A percentile compares a stretch with the other conserved stretches of the same genome.
Conservation (phyloP, 306 rosid species). For the Glycine tomentella region DNA sequence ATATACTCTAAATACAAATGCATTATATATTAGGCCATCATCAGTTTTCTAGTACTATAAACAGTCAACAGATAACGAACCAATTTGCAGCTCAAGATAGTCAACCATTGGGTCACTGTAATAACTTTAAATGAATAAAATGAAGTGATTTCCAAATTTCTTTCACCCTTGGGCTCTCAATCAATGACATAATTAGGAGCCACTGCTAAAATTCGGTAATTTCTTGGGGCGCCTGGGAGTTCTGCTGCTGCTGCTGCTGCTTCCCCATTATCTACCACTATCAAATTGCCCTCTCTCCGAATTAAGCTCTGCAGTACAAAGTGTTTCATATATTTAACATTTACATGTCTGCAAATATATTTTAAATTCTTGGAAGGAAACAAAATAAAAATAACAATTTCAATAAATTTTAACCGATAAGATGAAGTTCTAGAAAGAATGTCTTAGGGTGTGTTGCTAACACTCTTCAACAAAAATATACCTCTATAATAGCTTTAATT, state of each 20-base stretch:
- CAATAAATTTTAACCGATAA: no score
- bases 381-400: no score
- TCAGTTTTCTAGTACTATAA: constrained; percentile 27
- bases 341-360: not conserved
- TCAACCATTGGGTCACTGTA: not conserved
- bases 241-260: constrained; percentile 61
- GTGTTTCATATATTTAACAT: constrained; percentile 32
- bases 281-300: constrained; percentile 85
- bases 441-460: no score
- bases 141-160: constrained; percentile 9
- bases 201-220: constrained; percentile 83
- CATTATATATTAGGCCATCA: not conserved
- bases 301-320: constrained; percentile 71
- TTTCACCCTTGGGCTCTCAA: not conserved
- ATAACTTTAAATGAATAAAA: not conserved
- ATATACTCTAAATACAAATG: constrained; percentile 7
- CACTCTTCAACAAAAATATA: constrained; percentile 34
- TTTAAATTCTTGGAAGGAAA: not conserved
- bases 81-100: constrained; percentile 14
- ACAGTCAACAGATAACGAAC: constrained; percentile 12
- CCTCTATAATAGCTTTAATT: constrained; percentile 95
- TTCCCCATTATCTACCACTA: constrained; percentile 85
- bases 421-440: no score
- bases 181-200: constrained; percentile 75
- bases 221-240: constrained; percentile 55